A percentile compares a stretch with the other conserved stretches of the same genome.
phyloP scores from a whole-genome alignment of 192 early-diverging fungal species.

The Phlyctochytrium planicorne region DNA sequence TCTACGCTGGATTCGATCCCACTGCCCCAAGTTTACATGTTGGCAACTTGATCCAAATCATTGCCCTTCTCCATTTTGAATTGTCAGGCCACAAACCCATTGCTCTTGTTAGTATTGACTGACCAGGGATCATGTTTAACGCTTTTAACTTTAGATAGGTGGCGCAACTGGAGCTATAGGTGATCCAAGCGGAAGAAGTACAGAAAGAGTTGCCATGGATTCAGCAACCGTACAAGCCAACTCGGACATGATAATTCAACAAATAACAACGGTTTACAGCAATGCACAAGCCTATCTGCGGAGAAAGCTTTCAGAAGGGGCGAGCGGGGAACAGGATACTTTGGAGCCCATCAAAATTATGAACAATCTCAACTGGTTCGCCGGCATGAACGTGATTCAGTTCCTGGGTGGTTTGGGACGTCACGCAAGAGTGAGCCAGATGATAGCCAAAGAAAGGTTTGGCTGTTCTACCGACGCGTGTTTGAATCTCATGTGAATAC shows the following conservation, averaged over 20 bases:
- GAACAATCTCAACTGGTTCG: conserved; percentile 84
- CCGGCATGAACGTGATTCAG: conserved; percentile 66
- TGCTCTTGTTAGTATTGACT: conserved; percentile 61
- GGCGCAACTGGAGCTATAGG: conserved; percentile 92
- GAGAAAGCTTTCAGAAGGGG: conserved; percentile 59
- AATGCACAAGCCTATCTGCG: conserved; percentile 24
- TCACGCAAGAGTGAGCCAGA: conserved; percentile 72
- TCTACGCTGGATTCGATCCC: conserved; percentile 94
- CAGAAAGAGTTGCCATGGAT: conserved; percentile 73
- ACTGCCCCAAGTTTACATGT: conserved; percentile 88
- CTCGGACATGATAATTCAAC: conserved; percentile 62
- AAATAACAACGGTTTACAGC: conserved; percentile 70
- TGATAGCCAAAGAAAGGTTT: conserved; percentile 85
- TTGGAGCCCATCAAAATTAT: conserved; percentile 45
- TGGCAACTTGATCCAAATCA: conserved; percentile 84
- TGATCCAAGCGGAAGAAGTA: conserved; percentile 84
- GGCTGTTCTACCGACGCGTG: neutral
- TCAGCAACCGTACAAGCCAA: conserved; percentile 59
- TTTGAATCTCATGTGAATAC: neutral
- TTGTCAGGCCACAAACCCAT: conserved; percentile 77
- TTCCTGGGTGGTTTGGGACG: conserved; percentile 81
- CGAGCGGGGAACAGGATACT: neutral
- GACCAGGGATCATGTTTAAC: neutral
- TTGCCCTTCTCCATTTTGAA: conserved; percentile 84
- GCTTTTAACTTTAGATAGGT: conserved; percentile 43